Base-by-base conservation (phyloP, 768 basidiomycete species). In the Tubosaeta sp. region DNA sequence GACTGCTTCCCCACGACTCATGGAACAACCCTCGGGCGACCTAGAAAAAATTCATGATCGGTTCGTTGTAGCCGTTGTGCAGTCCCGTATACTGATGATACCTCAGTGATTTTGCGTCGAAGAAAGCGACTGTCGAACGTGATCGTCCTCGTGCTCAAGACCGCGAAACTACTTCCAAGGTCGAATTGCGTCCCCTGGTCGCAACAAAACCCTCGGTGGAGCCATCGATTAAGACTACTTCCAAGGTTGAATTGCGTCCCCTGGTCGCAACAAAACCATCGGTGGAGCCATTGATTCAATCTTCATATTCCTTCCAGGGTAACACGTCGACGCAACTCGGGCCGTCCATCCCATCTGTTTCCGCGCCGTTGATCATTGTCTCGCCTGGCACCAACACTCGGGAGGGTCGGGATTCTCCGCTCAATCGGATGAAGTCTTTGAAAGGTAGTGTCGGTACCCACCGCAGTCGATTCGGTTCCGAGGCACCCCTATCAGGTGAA, bases 21-120 rank as follows among this genome's bases (percentile, higher is more conserved):
- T 40, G 3, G 10, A 39, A n/a, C 30, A 32, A 46, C 48, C 44
- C 6, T 24, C 43, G 25, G 22, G 11, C 8, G 11, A 40, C 9
- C 2, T 32, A n/a, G 51, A 44, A 27, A 36, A 19, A 18, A n/a
- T 24, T 25, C 19, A 46, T 11, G 22, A 49, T 38, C 0, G 52
- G 60, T 65, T 38, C 13, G 63, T 60, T 12, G 7, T 6, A 22
- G 16, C 27, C 16, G 19, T 39, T 42, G 31, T 40, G 11, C 2
- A 4, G 22, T 34, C 18, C 6, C 29, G 4, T 44, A 19, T 21
- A 13, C 21, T 63, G 31, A 64, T 18, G 1, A 14, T 36, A 19
- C 14, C 6, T 31, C 29, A 63, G 62, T 4, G 46, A 50, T 14
- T 27, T 16, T n/a, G 9, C 36, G 16, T 32, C 48, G 6, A 4